Conservation (phyloP, 2,329 filamentous ascomycete genomes). For the Phialocephala sp. region DNA sequence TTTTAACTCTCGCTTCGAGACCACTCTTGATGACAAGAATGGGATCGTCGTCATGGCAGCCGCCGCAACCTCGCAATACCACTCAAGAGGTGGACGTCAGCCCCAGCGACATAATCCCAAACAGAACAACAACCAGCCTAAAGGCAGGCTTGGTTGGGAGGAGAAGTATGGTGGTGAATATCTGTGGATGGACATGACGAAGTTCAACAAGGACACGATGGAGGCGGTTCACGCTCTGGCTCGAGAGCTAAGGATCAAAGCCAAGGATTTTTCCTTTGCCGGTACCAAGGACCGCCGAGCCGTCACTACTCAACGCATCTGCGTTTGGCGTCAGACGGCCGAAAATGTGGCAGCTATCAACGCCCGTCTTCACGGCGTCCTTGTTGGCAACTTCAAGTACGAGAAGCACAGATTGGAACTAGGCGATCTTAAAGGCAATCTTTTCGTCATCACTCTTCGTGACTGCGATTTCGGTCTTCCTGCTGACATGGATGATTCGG, state of each 20-base stretch:
- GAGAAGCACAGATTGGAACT: conserved; percentile 74
- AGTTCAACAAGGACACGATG: conserved; percentile 82
- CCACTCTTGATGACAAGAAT: conserved; percentile 62
- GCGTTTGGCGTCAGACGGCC: conserved; percentile 62
- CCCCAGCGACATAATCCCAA: conserved; percentile 26
- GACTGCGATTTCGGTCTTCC: conserved; percentile 71
- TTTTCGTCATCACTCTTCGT: conserved; percentile 90
- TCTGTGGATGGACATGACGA: conserved; percentile 77
- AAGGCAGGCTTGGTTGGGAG: conserved; percentile 61
- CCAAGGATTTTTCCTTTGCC: conserved; percentile 69
- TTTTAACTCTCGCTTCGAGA: conserved; percentile 68
- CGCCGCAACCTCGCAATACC: conserved; percentile 31
- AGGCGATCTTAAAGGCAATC: conserved; percentile 85
- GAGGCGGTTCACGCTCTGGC: conserved; percentile 69
- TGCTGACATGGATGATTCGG: conserved; percentile 52
- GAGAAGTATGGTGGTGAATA: conserved; percentile 69
- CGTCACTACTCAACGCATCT: conserved; percentile 71
- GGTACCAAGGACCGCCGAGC: conserved; percentile 76
- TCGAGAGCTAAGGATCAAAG: conserved; percentile 61
- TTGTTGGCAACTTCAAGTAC: conserved; percentile 83
- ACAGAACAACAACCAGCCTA: conserved; percentile 26
- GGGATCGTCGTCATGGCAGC: conserved; percentile 62
- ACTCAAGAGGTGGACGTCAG: conserved; percentile 18
- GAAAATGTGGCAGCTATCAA: conserved; percentile 71
- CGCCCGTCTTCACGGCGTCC: conserved; percentile 61